Base-by-base conservation (phyloP, 331 rosid species). In the Acacia concinna region DNA sequence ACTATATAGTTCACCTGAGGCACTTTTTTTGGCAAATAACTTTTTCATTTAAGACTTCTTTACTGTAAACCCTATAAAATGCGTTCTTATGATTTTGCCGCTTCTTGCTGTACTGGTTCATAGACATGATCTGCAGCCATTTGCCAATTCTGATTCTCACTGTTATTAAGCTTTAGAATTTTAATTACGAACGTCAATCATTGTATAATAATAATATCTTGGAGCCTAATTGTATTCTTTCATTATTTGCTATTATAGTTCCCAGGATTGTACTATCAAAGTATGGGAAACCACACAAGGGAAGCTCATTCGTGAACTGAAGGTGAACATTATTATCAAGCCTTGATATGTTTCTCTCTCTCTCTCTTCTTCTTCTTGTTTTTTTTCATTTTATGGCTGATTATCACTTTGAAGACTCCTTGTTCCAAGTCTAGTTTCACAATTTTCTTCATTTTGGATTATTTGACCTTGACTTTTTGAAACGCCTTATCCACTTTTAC, bases 221-320 rank as follows among this genome's bases (percentile, higher is more conserved):
- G 49, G 66, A 18, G 66, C 49, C 30, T 68, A 72, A 74, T 64
- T 40, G 70, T 38, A 43, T 77, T 79, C 59, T 73, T 70, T 68
- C 49, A 80, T 60, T 76, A 59, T 62, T 62, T 1, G 18, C 14
- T 78, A 41, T 77, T 75, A 68, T 85, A 95, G 97, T 72, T 95
- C 98, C 32, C 96, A 91, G 83, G 98, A 93, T 86, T 91, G 98
- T 82, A 93, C 96, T 15, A 93, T 95, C 77, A 95, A 93, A 78
- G 94, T 93, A 63, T 95, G 99, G 97, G 99, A 95, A 87, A 90
- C 99, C 68, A 77, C 89, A 18, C 93, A 95, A 72, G 99, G 99
- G 86, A 95, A 93, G 87, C 88, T 93, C 78, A 89, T 95, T 69
- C 94, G 97, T 60, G 97, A 88, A 88, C 84, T 95, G 81, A 91